Percentiles rank a stretch among this genome's conserved stretches.
Evolutionary conservation across 2,329 filamentous ascomycete species (phyloP).

Genomic region (Emericellopsis atlantica): DNA sequence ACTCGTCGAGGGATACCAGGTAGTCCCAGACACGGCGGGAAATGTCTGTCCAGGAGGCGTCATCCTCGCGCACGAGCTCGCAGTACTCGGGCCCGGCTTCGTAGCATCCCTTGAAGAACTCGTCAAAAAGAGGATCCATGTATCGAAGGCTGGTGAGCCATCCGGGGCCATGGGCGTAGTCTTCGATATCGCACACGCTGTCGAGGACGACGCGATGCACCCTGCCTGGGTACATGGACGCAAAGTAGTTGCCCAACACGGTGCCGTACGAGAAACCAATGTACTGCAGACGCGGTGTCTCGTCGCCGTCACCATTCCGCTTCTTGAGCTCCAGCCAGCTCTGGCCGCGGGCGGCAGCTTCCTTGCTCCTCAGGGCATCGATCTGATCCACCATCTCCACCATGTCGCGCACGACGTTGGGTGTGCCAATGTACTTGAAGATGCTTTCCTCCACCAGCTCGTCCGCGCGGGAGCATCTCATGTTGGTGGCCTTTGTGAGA

Average conservation of each 20-base stretch:
- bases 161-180: slow-evolving; percentile 16
- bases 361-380: slow-evolving; percentile 16
- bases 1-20: slow-evolving; percentile 14
- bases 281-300: slow-evolving; percentile 24
- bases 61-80: slow-evolving; percentile 10
- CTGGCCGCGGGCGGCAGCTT: not conserved
- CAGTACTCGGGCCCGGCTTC: slow-evolving; percentile 13
- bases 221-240: slow-evolving; percentile 20
- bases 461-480: slow-evolving; percentile 3
- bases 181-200: slow-evolving; percentile 20
- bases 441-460: not conserved
- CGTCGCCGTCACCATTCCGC: slow-evolving; percentile 2
- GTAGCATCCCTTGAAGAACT: slow-evolving; percentile 23
- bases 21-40: slow-evolving; percentile 17
- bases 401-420: slow-evolving; percentile 28
- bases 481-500: not conserved
- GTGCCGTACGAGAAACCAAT: slow-evolving; percentile 36
- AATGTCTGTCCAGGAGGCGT: slow-evolving; percentile 13
- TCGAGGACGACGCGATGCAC: slow-evolving; percentile 28
- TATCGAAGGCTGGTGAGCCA: slow-evolving; percentile 24
- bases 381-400: slow-evolving; percentile 28
- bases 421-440: slow-evolving; percentile 18
- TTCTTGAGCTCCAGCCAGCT: slow-evolving; percentile 1
- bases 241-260: slow-evolving; percentile 19
- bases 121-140: slow-evolving; percentile 17